Percentiles rank a stretch among this genome's conserved stretches.
Evolutionary conservation across 2,329 filamentous ascomycete genomes (phyloP).

Genomic region (Metarhizium brunneum): DNA sequence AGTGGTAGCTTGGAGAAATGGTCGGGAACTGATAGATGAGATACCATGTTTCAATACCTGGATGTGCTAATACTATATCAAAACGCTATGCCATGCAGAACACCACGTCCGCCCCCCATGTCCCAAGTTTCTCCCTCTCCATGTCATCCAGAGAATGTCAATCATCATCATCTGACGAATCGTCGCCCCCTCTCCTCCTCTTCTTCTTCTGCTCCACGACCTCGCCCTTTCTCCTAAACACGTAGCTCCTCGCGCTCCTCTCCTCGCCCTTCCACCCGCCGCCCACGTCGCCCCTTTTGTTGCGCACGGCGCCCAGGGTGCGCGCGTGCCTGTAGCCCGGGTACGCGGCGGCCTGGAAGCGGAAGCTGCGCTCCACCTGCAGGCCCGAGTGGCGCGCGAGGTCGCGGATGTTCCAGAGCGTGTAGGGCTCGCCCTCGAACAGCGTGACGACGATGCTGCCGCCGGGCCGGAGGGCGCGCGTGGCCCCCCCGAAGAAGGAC

Average conservation of each 20-base stretch:
- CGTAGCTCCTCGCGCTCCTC: slow-evolving; percentile 44
- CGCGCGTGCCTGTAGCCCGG: slow-evolving; percentile 66
- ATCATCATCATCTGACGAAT: slow-evolving; percentile 23
- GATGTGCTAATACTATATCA: neutral
- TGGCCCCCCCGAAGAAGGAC: slow-evolving; percentile 52
- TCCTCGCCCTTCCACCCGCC: slow-evolving; percentile 34
- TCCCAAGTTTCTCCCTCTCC: too few relatives aligned
- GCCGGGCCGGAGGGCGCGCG: slow-evolving; percentile 28
- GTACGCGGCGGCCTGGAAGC: slow-evolving; percentile 57
- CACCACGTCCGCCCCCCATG: neutral
- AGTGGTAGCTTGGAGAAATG: neutral
- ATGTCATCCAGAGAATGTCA: neutral
- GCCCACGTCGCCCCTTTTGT: slow-evolving; percentile 33
- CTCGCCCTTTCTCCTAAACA: slow-evolving; percentile 53
- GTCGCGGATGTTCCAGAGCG: slow-evolving; percentile 88
- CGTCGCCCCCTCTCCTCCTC: slow-evolving; percentile 21
- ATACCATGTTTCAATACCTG: neutral
- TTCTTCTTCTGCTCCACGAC: slow-evolving; percentile 20
- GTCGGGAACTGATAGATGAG: neutral
- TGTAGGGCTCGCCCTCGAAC: slow-evolving; percentile 92
- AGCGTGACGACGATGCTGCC: slow-evolving; percentile 71
- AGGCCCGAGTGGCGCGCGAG: slow-evolving; percentile 70
- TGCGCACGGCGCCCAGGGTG: slow-evolving; percentile 57
- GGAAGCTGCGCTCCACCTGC: slow-evolving; percentile 60
- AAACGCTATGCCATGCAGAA: neutral